phyloP scores from a whole-genome alignment of 2,329 filamentous ascomycete genomes.

The Cordyceps militaris region DNA sequence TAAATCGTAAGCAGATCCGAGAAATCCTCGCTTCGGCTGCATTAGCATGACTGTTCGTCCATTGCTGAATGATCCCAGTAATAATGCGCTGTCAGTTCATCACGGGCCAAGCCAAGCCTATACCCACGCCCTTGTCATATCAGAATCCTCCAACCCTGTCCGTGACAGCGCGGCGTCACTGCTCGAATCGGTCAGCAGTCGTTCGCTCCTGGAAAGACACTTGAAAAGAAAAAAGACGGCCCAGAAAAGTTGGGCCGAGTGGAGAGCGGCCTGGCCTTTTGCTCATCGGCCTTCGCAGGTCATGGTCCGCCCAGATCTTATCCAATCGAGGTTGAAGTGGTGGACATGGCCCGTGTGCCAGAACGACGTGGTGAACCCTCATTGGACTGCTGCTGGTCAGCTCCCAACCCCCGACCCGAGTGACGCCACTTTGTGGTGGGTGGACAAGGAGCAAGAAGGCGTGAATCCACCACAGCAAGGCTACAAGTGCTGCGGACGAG shows the following conservation, averaged over 20 bases:
- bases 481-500: not conserved
- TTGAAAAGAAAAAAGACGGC: not conserved
- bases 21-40: not conserved
- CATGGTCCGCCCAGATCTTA: conserved; percentile 9
- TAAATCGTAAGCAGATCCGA: conserved; percentile 6
- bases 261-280: conserved; percentile 7
- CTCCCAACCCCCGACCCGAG: conserved; percentile 9
- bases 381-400: conserved; percentile 11
- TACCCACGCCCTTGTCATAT: conserved; percentile 5
- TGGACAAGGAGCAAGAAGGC: not conserved
- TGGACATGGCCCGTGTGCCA: conserved; percentile 13
- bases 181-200: conserved; percentile 1
- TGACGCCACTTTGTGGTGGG: conserved; percentile 13
- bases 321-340: conserved; percentile 10
- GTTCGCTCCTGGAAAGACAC: not conserved
- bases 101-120: not conserved
- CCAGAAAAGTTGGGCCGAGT: conserved; percentile 5
- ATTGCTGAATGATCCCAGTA: conserved; percentile 1
- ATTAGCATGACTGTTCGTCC: not conserved
- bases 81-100: conserved; percentile 6
- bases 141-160: conserved; percentile 9
- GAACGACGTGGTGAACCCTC: conserved; percentile 14
- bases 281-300: conserved; percentile 11
- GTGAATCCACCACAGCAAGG: conserved; percentile 10
- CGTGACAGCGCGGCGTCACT: not conserved